These are phyloP conservation scores for Paramecium octaurelia DNA, from an alignment of 73 alveolate genomes.

Conservation along the genomic window DNA sequence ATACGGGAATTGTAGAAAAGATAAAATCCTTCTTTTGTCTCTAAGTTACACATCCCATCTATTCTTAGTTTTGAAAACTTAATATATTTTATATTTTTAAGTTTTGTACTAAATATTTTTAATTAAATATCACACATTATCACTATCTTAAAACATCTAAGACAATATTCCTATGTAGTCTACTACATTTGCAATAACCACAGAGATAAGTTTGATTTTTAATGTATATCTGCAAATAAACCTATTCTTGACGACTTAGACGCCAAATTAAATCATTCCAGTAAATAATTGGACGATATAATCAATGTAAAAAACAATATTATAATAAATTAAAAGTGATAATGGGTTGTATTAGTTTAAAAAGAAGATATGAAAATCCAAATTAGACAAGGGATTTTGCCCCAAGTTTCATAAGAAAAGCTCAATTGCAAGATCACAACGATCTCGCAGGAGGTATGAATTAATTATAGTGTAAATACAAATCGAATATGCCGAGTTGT, in stretches of 20 bases:
- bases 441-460: neutral
- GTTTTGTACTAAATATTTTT: neutral
- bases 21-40: neutral
- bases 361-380: neutral
- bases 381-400: neutral
- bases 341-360: neutral
- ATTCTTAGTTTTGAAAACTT: neutral
- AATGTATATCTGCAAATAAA: neutral
- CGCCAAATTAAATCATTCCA: neutral
- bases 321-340: neutral
- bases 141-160: neutral
- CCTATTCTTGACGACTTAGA: neutral
- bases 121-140: neutral
- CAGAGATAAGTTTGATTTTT: neutral
- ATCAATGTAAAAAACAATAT: neutral
- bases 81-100: neutral
- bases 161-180: neutral
- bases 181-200: neutral
- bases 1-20: neutral
- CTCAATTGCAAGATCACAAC: neutral
- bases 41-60: neutral
- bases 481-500: neutral
- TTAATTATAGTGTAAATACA: neutral
- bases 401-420: neutral
- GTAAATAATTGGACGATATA: neutral